A percentile compares a stretch with the other conserved stretches of the same genome.
phyloP scores from a whole-genome alignment of 257 asterid genomes.

The Solanum bulbocastanum region DNA sequence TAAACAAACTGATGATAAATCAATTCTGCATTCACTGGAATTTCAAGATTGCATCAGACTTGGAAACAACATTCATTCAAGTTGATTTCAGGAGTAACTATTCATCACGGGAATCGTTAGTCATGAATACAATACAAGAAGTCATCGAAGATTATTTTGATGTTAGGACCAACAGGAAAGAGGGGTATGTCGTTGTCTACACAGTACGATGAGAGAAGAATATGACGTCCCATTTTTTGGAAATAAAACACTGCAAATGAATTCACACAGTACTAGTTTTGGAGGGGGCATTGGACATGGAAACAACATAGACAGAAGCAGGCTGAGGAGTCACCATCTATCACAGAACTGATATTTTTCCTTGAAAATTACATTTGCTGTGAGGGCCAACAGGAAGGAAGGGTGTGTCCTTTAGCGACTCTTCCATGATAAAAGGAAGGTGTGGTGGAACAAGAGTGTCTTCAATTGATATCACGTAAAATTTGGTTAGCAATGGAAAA shows the following conservation, averaged over 20 bases:
- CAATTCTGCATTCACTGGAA: not conserved
- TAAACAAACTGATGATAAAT: not conserved
- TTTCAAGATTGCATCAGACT: not conserved
- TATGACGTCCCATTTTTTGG: not conserved
- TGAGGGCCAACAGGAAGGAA: not conserved
- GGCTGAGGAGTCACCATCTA: not conserved
- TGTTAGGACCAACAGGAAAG: not conserved
- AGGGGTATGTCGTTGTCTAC: not conserved
- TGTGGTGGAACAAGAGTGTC: not conserved
- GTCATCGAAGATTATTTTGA: not conserved
- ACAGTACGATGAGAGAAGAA: not conserved
- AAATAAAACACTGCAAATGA: not conserved
- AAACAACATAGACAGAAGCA: not conserved
- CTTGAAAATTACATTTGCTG: not conserved
- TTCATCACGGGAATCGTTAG: not conserved
- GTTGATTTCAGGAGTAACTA: not conserved
- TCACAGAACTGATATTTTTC: not conserved
- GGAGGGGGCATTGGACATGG: not conserved
- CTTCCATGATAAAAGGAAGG: not conserved
- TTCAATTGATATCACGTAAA: constrained; percentile 24
- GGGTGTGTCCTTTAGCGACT: not conserved
- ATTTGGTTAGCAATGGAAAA: constrained; percentile 66
- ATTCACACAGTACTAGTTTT: not conserved
- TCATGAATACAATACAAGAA: not conserved
- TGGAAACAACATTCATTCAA: not conserved